phyloP scores from a whole-genome alignment of 2,329 filamentous ascomycete genomes.

The Emergomyces africanus region DNA sequence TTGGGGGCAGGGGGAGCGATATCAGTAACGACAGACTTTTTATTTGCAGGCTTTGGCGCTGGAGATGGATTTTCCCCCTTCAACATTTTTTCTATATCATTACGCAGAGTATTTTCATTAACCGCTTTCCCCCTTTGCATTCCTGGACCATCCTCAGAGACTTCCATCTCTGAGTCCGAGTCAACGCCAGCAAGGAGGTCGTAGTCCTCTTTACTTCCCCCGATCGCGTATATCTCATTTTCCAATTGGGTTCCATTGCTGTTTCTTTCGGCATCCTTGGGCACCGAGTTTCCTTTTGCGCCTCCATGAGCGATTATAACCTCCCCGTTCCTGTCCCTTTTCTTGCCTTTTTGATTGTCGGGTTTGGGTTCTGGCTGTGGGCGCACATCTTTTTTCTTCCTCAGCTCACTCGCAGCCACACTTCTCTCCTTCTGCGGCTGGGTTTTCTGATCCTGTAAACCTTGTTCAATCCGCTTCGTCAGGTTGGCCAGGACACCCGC shows the following conservation, averaged over 20 bases:
- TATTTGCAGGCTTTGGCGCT: background rate
- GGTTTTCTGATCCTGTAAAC: constrained; percentile 23
- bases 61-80: constrained; percentile 18
- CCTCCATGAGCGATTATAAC: constrained; percentile 27
- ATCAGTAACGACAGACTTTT: background rate
- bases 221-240: constrained; percentile 34
- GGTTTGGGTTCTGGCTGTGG: constrained; percentile 18
- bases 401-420: constrained; percentile 7
- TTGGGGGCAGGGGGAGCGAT: background rate
- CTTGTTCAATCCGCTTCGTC: constrained; percentile 31
- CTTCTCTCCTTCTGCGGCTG: constrained; percentile 14
- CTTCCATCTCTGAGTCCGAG: constrained; percentile 37
- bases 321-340: constrained; percentile 34
- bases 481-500: constrained; percentile 29
- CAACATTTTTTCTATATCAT: constrained; percentile 22
- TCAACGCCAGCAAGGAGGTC: constrained; percentile 32
- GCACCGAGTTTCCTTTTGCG: constrained; percentile 13
- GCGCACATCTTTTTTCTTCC: constrained; percentile 16
- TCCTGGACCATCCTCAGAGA: constrained; percentile 7
- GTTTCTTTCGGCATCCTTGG: constrained; percentile 8
- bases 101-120: constrained; percentile 22
- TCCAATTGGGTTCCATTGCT: constrained; percentile 23
- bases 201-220: constrained; percentile 38
- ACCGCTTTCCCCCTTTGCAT: constrained; percentile 12
- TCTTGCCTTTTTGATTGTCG: constrained; percentile 21